phyloP scores from a whole-genome alignment of 345 rosid species.

The Moricandia moricandioides region DNA sequence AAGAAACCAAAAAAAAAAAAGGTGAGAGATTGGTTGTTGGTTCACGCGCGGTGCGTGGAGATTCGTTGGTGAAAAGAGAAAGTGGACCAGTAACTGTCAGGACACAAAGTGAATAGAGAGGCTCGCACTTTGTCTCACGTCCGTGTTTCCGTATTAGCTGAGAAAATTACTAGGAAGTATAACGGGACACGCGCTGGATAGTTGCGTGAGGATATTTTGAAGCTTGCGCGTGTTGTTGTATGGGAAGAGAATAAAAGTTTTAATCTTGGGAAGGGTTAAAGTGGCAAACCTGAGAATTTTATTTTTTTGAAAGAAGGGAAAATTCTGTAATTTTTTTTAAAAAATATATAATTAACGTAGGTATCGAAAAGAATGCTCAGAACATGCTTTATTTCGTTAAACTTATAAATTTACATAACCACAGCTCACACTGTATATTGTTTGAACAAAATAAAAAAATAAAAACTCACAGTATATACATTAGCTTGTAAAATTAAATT shows the following conservation, averaged over 20 bases:
- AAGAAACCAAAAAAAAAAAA: not conserved
- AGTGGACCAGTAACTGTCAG: constrained; percentile 46
- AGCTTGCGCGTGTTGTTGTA: constrained; percentile 12
- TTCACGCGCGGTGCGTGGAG: constrained; percentile 44
- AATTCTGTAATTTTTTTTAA: constrained; percentile 1
- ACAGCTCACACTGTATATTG: not conserved
- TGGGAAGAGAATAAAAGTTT: constrained; percentile 20
- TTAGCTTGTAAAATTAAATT: not conserved
- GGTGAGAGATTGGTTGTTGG: not conserved
- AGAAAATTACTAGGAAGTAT: too few species aligned
- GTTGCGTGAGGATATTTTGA: not conserved
- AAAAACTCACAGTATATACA: not conserved
- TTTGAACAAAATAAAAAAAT: not conserved
- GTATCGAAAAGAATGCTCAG: constrained; percentile 31
- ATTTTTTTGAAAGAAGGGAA: not conserved
- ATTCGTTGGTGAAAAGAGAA: constrained; percentile 18
- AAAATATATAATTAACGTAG: constrained; percentile 5
- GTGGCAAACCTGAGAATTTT: constrained; percentile 11
- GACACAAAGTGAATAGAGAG: constrained; percentile 40
- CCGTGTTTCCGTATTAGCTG: constrained; percentile 6
- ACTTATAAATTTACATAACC: not conserved
- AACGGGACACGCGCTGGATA: constrained; percentile 19
- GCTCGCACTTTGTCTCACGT: constrained; percentile 47
- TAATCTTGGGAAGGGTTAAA: constrained; percentile 35
- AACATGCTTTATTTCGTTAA: constrained; percentile 18